Evolutionary conservation across 495 filamentous ascomycete species (phyloP).

Genomic region (Aspergillus sclerotiicarbonarius): DNA sequence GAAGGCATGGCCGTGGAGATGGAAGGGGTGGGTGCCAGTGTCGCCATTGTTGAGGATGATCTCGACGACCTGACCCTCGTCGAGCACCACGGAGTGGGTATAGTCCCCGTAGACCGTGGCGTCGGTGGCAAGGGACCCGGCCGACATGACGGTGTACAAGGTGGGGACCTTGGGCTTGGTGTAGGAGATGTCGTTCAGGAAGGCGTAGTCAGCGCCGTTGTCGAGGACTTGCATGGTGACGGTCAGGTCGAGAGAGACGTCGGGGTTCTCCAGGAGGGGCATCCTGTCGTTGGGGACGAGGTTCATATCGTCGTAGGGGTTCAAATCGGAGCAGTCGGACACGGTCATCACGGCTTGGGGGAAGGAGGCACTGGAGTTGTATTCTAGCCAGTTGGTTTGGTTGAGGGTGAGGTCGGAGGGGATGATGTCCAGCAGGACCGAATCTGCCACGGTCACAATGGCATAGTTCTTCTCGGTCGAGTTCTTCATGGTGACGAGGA

Average conservation of each 20-base stretch:
- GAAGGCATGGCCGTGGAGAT: constrained; percentile 85
- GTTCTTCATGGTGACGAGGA: constrained; percentile 66
- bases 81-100: constrained; percentile 67
- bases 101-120: constrained; percentile 68
- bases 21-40: constrained; percentile 75
- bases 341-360: constrained; percentile 51
- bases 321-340: constrained; percentile 36
- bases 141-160: constrained; percentile 69
- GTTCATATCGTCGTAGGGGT: constrained; percentile 51
- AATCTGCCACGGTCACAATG: constrained; percentile 48
- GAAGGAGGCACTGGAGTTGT: constrained; percentile 56
- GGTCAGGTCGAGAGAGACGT: constrained; percentile 28
- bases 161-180: constrained; percentile 72
- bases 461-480: constrained; percentile 64
- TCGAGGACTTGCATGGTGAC: constrained; percentile 50
- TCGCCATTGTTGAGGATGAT: constrained; percentile 81
- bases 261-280: constrained; percentile 28
- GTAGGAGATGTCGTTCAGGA: constrained; percentile 81
- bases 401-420: constrained; percentile 54
- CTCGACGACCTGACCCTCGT: constrained; percentile 67
- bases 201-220: constrained; percentile 50
- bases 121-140: constrained; percentile 61
- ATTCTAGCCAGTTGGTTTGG: constrained; percentile 75
- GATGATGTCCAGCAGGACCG: constrained; percentile 32
- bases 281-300: constrained; percentile 53